Evolutionary conservation across 2,329 filamentous ascomycete genomes (phyloP), one percentile per base, ranked within the genome.

Genomic region (Fusarium sp.): DNA sequence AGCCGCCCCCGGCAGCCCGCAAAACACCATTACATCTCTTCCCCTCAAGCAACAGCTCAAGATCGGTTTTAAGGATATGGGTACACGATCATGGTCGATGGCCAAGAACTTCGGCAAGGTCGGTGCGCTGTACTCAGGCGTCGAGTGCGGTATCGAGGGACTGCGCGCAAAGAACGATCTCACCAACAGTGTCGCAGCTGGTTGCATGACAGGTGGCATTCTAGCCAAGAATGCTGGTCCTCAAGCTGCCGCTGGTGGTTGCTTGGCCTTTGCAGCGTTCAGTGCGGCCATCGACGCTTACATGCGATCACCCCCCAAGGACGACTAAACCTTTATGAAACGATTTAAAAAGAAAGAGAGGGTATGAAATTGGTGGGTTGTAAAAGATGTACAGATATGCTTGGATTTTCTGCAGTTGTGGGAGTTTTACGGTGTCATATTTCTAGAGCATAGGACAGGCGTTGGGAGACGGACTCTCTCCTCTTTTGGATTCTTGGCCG

Each of bases 41-140:
- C 94, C 96, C 28, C 86, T 95, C 69, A 88, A 90, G 45, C 89
- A 97, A 79, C 96, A 98, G 81, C 87, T 99, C 55, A 89, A 89
- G 67, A 82, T 88, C 75, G 96, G 96, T 54, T 94, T 99, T 84
- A 94, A 92, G 80, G 96, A 99, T 80, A 98, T 99, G 94, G 96
- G 96, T 71, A 81, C 86, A 68, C 89, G 93, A 14, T 95, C 93
- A 6, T 93, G 87, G 80, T 91, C 90, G 67, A 93, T 91, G 47
- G 96, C 94, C 56, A 96, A 94, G 83, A 98, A 97, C 84, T 99
- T 99, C 78, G 95, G 93, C 67, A 92, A 94, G 73, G 94, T 99
- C 50, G 96, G 96, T 74, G 92, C 93, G 4, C 87, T 98, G 21
- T 99, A 97, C 83, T 88, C 90, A 17, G 95, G 95, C 40, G 97